phyloP scores from a whole-genome alignment of 768 basidiomycete genomes.

The Tylopilus sp. region DNA sequence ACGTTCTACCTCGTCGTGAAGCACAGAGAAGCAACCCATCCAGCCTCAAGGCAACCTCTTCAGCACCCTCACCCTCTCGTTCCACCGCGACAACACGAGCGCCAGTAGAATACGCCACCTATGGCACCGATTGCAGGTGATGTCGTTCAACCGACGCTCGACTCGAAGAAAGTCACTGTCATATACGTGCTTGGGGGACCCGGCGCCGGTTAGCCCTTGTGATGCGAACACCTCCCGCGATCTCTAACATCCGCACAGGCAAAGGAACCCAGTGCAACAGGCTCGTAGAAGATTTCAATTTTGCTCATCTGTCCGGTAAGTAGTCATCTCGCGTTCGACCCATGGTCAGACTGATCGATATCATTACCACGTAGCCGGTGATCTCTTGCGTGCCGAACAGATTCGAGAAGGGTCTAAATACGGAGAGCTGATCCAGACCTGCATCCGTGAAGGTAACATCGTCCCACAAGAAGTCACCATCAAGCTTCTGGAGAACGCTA shows the following conservation, averaged over 20 bases:
- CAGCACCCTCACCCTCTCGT: slow-evolving; percentile 65
- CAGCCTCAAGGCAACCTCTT: slow-evolving; percentile 58
- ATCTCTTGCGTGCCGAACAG: slow-evolving; percentile 94
- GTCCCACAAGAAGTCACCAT: slow-evolving; percentile 97
- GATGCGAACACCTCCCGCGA: slow-evolving; percentile 2
- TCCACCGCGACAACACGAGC: slow-evolving; percentile 48
- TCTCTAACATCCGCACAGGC: slow-evolving; percentile 44
- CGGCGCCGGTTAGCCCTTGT: slow-evolving; percentile 67
- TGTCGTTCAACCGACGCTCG: slow-evolving; percentile 43
- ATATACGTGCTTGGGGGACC: slow-evolving; percentile 97
- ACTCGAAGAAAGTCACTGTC: slow-evolving; percentile 72
- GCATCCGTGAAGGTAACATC: slow-evolving; percentile 88
- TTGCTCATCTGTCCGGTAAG: slow-evolving; percentile 91
- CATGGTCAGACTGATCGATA: slow-evolving; percentile 8
- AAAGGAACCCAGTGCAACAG: slow-evolving; percentile 93
- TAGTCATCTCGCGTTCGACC: slow-evolving; percentile 2
- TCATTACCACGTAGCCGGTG: slow-evolving; percentile 65
- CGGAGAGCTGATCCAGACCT: slow-evolving; percentile 80
- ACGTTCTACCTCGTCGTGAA: slow-evolving; percentile 56
- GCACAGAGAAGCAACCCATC: slow-evolving; percentile 51
- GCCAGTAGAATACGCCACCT: slow-evolving; percentile 16
- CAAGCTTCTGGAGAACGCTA: slow-evolving; percentile 92
- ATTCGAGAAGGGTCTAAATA: slow-evolving; percentile 77
- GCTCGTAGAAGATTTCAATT: slow-evolving; percentile 81
- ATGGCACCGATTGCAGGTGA: slow-evolving; percentile 17